Evolutionary conservation across 495 filamentous ascomycete species (phyloP), one percentile per base, ranked within the genome.

Genomic region (Trichoderma erinaceum): DNA sequence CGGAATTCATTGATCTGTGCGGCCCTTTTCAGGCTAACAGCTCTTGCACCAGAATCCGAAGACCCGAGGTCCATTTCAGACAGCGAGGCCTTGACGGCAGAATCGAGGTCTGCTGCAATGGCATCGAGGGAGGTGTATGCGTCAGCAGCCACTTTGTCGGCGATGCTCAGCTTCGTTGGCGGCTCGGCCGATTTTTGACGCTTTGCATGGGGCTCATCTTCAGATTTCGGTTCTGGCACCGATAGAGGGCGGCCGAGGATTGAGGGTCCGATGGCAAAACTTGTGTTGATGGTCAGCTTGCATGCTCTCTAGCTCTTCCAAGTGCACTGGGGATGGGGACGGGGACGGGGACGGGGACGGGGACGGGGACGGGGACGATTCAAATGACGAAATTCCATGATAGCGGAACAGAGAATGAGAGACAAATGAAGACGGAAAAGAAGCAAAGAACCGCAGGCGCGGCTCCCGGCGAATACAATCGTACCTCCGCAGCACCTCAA

Each of bases 171-270:
- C 23, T 68, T 69, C 46, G 72, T 71, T 32, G 61, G 68, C 48
- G 63, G 68, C 12, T 80, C 79, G 43, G 77, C 74, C 3, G 79
- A 76, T 70, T 82, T 82, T 38, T 81, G 76, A 12, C 80, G 73
- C 73, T 84, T 84, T 29, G 80, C 71, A 25, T 79, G 72, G 4
- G 81, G 82, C 63, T 82, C 82, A 67, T 70, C 73, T 66, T 75
- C 70, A 61, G 56, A 61, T 16, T 73, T 70, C 29, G 70, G 56
- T 43, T 75, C 68, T 2, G 73, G 56, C 0, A 78, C 73, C 38
- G 77, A 76, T 12, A 85, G 73, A 0, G 79, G 77, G 50, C 80
- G 80, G 65, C 76, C 79, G 38, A 85, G 76, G 65, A 86, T 75
- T 23, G 79, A 79, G 13, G 72, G 75, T 27, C 67, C 70, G 6